A percentile compares a stretch with the other conserved stretches of the same genome.
phyloP scores from a whole-genome alignment of 768 basidiomycete species.

The Leccinum truebloodii region DNA sequence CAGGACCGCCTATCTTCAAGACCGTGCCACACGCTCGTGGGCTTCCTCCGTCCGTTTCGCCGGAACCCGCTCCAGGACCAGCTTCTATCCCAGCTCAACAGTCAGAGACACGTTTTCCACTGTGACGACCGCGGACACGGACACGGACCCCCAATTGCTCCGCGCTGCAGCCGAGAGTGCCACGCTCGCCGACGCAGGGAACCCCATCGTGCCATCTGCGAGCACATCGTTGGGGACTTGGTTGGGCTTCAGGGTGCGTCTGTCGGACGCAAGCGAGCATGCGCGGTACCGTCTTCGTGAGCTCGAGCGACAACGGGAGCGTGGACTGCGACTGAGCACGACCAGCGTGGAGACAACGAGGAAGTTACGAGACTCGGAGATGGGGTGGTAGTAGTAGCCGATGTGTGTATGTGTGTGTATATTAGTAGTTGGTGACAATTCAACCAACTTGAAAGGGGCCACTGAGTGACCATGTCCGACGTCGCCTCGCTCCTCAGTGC shows the following conservation, averaged over 20 bases:
- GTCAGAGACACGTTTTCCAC: conserved; percentile 26
- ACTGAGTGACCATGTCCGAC: conserved; percentile 52
- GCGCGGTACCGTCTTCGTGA: conserved; percentile 21
- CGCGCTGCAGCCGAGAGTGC: conserved; percentile 4
- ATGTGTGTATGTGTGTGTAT: not conserved
- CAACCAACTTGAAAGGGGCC: conserved; percentile 1
- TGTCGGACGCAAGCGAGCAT: conserved; percentile 29
- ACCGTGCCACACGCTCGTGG: conserved; percentile 5
- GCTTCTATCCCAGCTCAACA: conserved; percentile 8
- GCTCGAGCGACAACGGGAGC: conserved; percentile 3
- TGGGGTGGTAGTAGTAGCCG: conserved; percentile 17
- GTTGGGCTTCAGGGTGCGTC: conserved; percentile 21
- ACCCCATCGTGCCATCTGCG: not conserved
- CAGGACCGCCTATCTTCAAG: conserved; percentile 18
- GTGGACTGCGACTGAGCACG: not conserved
- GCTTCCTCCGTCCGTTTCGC: conserved; percentile 8
- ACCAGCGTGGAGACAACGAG: not conserved
- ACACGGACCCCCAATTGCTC: conserved; percentile 11
- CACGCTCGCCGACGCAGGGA: not conserved
- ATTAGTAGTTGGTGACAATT: conserved; percentile 12
- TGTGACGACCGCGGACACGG: conserved; percentile 22
- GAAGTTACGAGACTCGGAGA: conserved; percentile 23
- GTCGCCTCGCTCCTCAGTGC: conserved; percentile 69
- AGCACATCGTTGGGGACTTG: conserved; percentile 3
- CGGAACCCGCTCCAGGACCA: conserved; percentile 16